Evolutionary conservation across 208 protist species (phyloP), one percentile per base, ranked within the genome.

Genomic region (Leishmania tarentolae): DNA sequence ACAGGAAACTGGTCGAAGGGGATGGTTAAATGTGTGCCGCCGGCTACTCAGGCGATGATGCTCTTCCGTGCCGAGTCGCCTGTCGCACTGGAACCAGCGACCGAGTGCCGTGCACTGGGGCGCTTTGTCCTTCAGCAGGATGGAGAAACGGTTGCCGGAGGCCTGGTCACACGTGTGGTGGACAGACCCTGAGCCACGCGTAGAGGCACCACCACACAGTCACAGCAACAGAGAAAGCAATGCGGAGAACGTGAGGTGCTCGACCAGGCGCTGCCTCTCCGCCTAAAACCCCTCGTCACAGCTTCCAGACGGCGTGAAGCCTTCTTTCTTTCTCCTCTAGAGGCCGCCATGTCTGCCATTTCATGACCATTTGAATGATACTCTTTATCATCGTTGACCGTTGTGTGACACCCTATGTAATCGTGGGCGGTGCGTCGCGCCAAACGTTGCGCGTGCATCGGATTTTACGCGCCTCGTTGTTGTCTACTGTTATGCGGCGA

Each of bases 11-110:
- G 94, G 91, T 94, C 88, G 28, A 93, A 87, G 57, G 92, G 92
- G 15, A 96, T 97, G 92, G 94, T 97, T 50, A 97, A 97, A 86
- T 95, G 92, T 65, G 83, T 97, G 56, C 89, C 92, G 21, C 87
- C 91, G 68, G 78, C 69, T 0, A 78, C 92, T 19, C 94, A 97
- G 87, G 91, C 92, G 47, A 50, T 95, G 63, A 87, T 96, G 66
- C 53, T 93, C n/a, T 89, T 97, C 57, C 87, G 88, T 50, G 75
- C 87, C 2, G 89, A 91, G 44, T 61, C 52, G 28, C 90, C 90
- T 42, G 80, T 97, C 47, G 90, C 91, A 17, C 75, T 95, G 35
- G 92, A 95, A 75, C 78, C 88, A n/a, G 91, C 91, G 7, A 90
- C 90, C 63, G 87, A 91, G 47, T 97, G 94, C 68, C 87, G 90